Conservation (phyloP, 768 basidiomycete species). For the Amyloporia xantha region DNA sequence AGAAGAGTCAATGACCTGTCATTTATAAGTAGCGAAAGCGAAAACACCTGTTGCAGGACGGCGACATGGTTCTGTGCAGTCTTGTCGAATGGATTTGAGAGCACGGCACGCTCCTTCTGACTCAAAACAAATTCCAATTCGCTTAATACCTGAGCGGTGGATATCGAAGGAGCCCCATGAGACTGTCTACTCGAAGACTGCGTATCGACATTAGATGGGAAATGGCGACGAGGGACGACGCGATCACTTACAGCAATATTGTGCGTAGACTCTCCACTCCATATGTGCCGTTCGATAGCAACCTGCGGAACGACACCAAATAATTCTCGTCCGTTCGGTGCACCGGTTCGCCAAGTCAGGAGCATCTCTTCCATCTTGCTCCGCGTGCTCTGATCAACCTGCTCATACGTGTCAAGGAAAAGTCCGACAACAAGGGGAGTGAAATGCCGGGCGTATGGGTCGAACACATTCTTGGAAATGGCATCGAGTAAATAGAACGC, state of each 20-base stretch:
- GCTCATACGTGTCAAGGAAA: conserved; percentile 82
- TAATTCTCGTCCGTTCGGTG: conserved; percentile 72
- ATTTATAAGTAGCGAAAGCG: background rate
- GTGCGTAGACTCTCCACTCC: conserved; percentile 49
- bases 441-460: conserved; percentile 87
- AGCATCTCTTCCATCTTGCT: conserved; percentile 99
- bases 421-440: conserved; percentile 73
- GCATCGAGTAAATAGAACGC: conserved; percentile 94
- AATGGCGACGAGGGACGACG: background rate
- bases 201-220: background rate
- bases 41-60: conserved; percentile 68
- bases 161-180: conserved; percentile 39
- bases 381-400: conserved; percentile 78
- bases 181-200: conserved; percentile 16
- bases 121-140: conserved; percentile 79
- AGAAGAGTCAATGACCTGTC: background rate
- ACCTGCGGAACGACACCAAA: conserved; percentile 79
- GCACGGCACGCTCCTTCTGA: conserved; percentile 70
- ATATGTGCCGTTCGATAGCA: conserved; percentile 79
- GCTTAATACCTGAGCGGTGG: conserved; percentile 73
- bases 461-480: conserved; percentile 92
- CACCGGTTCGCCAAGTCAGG: conserved; percentile 87
- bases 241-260: conserved; percentile 33
- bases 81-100: conserved; percentile 67
- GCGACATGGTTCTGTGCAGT: conserved; percentile 64